phyloP scores from a whole-genome alignment of 108 stramenopile genomes.

The Nannochloropsis oceanica region DNA sequence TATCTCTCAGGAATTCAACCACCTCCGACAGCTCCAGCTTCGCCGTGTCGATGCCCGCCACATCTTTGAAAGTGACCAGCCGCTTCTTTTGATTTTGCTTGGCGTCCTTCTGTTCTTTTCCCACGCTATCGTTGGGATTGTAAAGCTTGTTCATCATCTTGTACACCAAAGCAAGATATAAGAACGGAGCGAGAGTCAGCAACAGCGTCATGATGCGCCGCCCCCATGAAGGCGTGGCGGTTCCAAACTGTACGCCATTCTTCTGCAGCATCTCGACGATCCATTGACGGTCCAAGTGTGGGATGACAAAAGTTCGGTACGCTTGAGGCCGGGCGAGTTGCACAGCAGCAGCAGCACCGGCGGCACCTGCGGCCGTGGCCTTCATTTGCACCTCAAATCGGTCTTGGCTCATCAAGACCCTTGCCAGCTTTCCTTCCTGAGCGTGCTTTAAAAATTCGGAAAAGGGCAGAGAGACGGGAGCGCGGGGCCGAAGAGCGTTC shows the following conservation, averaged over 20 bases:
- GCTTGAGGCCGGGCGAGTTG: not conserved
- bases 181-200: conserved; percentile 7
- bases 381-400: not conserved
- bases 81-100: conserved; percentile 3
- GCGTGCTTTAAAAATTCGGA: not conserved
- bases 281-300: not conserved
- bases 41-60: conserved; percentile 72
- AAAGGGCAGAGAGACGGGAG: not conserved
- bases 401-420: not conserved
- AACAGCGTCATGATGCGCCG: conserved; percentile 4
- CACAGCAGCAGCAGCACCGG: not conserved
- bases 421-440: not conserved
- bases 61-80: conserved; percentile 53
- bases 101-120: not conserved
- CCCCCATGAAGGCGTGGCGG: conserved; percentile 5
- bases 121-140: not conserved
- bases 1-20: conserved; percentile 38
- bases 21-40: conserved; percentile 65
- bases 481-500: not conserved
- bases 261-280: not conserved
- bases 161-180: conserved; percentile 2
- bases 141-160: conserved; percentile 5
- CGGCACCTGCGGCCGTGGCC: not conserved
- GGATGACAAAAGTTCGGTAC: not conserved
- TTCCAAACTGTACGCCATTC: conserved; percentile 1